These are phyloP conservation scores for Bacidia rubella DNA, from an alignment of 495 filamentous ascomycete species.

Conservation along the genomic window DNA sequence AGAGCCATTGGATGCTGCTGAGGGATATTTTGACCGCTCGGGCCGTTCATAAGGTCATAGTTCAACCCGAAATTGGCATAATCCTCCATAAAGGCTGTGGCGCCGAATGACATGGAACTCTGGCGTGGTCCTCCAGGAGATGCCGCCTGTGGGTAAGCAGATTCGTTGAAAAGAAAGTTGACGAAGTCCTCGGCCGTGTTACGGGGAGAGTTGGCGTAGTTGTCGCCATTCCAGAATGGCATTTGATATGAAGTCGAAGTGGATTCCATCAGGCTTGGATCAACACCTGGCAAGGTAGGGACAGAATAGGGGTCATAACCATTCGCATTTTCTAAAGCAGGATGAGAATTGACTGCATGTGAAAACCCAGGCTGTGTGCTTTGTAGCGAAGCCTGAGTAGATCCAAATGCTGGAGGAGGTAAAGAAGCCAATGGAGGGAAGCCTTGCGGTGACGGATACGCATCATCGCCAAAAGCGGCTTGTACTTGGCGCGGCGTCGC, in stretches of 20 bases:
- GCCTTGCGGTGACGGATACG: conserved; percentile 14
- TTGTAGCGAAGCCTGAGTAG: conserved; percentile 12
- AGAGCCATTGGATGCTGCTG: conserved; percentile 77
- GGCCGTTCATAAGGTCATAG: conserved; percentile 12
- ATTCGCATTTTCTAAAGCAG: conserved; percentile 10
- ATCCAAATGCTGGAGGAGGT: conserved; percentile 14
- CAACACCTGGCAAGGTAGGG: conserved; percentile 6
- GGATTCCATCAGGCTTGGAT: conserved; percentile 37
- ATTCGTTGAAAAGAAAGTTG: conserved; percentile 76
- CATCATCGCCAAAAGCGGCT: conserved; percentile 1
- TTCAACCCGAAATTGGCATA: conserved; percentile 6
- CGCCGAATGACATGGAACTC: conserved; percentile 16
- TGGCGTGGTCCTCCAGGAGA: conserved; percentile 21
- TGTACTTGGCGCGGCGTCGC: conserved; percentile 11
- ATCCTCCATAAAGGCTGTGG: conserved; percentile 19
- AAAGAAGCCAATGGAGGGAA: conserved; percentile 14
- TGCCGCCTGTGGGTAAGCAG: conserved; percentile 13
- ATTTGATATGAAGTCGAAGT: conserved; percentile 55
- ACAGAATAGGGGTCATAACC: conserved; percentile 8
- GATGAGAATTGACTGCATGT: conserved; percentile 5
- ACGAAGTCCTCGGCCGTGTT: conserved; percentile 87
- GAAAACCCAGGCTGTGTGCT: conserved; percentile 4
- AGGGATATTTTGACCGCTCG: conserved; percentile 9
- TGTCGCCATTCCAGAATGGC: conserved; percentile 73
- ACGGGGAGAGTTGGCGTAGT: conserved; percentile 71